Base-by-base conservation (phyloP, 83 land plant genomes). In the Larix sibirica region DNA sequence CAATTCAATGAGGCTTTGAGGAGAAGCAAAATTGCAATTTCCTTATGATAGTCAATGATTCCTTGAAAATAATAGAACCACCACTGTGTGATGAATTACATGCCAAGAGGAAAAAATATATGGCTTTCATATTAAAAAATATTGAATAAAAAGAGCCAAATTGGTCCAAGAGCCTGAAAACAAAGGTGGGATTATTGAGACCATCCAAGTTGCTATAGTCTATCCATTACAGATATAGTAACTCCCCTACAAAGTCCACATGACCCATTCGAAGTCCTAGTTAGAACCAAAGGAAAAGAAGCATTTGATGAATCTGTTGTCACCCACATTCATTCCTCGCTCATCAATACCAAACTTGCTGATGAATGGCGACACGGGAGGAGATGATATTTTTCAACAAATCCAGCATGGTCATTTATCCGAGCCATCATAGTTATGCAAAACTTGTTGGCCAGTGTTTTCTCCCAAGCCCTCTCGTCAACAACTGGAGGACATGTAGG, bases 191-290 rank as follows among this genome's bases (percentile, higher is more conserved):
- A 28, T 28, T 28, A 28, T 28, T 28, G 28, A 28, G 28, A 28
- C 28, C 28, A 28, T 28, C 28, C 28, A 28, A 28, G 28, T 28
- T 28, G 28, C 28, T 28, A 28, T 28, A 28, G 28, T 28, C 28
- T 28, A 28, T 28, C 90, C 95, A 50, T 91, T 79, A 63, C 96
- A 86, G 10, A 80, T 0, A 58, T 91, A 90, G 68, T 94, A 96
- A 77, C 96, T 96, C 33, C 98, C 98, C 56, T 82, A 88, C 42
- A 96, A 86, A 0, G 94, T 83, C 98, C 98, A 96, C 18, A 91
- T 40, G 0, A 95, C 95, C 93, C 93, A 96, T 14, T 96, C 98
- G 13, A 90, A 50, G 62, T 96, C 98, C 44, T 62, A 14, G 47
- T 89, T 86, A 17, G 94, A 91, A 14, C 83, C 82, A 21, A 87